These are phyloP conservation scores for Huntiella abstrusa DNA, from an alignment of 2,329 filamentous ascomycete genomes.

Conservation along the genomic window DNA sequence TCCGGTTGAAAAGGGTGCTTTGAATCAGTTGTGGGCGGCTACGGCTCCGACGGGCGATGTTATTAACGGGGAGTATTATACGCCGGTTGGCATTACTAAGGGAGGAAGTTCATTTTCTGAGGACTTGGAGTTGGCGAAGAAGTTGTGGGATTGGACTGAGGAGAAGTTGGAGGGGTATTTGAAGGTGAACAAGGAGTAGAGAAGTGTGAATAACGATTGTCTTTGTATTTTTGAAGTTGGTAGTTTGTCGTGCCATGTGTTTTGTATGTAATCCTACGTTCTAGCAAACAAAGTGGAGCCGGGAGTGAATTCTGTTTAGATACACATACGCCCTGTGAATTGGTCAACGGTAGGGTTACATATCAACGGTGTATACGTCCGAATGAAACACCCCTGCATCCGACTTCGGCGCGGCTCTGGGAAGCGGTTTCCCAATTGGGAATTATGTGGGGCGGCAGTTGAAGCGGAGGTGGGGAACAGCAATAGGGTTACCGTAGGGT, in stretches of 20 bases:
- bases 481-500: not conserved
- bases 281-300: no score
- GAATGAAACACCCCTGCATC: no score
- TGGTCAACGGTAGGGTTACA: no score
- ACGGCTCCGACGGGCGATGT: constrained; percentile 16
- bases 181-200: constrained; percentile 1
- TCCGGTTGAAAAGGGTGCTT: constrained; percentile 18
- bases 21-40: constrained; percentile 26
- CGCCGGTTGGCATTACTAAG: constrained; percentile 17
- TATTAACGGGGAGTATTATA: constrained; percentile 18
- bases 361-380: no score
- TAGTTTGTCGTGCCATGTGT: no score
- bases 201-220: not conserved
- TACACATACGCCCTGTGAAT: no score
- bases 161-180: constrained; percentile 15
- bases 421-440: no score
- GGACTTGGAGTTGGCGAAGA: constrained; percentile 16
- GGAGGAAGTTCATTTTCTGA: constrained; percentile 13
- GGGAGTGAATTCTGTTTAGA: no score
- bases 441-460: no score
- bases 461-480: no score
- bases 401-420: no score
- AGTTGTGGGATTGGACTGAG: constrained; percentile 21
- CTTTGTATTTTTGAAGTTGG: not conserved
- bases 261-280: no score